These are phyloP conservation scores for Bathelium albidoporum DNA, from an alignment of 495 filamentous ascomycete genomes.

Conservation along the genomic window DNA sequence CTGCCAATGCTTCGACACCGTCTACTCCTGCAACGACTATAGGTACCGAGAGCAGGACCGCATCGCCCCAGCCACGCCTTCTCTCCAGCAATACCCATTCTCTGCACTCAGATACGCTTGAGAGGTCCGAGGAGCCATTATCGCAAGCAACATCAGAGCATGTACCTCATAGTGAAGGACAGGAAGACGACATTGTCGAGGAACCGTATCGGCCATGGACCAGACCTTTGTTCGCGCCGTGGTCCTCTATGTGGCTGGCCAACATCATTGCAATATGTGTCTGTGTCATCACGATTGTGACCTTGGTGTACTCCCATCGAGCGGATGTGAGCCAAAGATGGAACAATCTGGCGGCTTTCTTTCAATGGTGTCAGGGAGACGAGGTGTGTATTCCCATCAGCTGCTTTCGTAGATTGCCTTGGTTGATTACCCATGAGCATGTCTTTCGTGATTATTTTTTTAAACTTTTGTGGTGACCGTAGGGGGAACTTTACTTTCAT, in stretches of 20 bases:
- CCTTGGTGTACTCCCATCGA: not conserved
- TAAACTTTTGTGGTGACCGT: not conserved
- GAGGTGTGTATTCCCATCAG: not conserved
- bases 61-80: not conserved
- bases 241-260: constrained; percentile 2
- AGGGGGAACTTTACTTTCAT: not conserved
- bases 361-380: not conserved
- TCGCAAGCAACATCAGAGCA: not conserved
- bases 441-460: no score
- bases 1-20: not conserved
- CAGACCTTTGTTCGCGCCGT: not conserved
- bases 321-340: not conserved
- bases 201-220: not conserved
- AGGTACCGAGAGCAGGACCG: not conserved
- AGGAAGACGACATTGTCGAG: not conserved
- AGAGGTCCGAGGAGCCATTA: not conserved
- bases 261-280: constrained; percentile 2
- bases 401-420: not conserved
- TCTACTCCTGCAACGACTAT: not conserved
- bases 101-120: not conserved
- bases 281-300: not conserved
- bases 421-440: not conserved
- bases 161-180: not conserved
- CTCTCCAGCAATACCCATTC: not conserved
- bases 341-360: not conserved